Base-by-base conservation (phyloP, 345 rosid species). In the Aquilaria sinensis region DNA sequence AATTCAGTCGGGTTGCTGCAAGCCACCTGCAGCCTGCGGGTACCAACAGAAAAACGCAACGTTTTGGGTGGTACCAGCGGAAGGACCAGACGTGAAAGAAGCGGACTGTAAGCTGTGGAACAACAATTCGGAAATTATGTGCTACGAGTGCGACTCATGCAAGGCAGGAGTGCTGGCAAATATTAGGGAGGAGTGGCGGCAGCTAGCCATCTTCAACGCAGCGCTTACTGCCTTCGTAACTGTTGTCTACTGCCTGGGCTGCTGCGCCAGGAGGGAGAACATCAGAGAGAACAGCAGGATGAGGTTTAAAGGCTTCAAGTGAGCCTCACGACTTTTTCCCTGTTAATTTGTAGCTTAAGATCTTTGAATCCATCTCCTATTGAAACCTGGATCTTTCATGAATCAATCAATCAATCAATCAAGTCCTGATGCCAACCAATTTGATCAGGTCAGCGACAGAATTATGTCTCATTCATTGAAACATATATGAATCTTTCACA, bases 1-100 rank as follows among this genome's bases (percentile, higher is more conserved):
- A 7, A 29, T 43, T 23, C 10, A 76, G 81, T 70, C 81, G 1
- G 84, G 87, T 5, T 82, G 87, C 66, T 82, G 84, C 75, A 82
- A 72, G 65, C 87, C 80, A 13, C 79, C 87, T 0, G 30, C 13
- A 1, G 33, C 48, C 23, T 77, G 87, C 31, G 76, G 77, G 15
- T 62, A 56, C 31, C 57, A 32, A 2, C 73, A 63, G 62, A 54
- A 56, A 23, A 77, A 79, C 12, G 55, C 67, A 9, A 75, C 82
- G 2, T 34, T 37, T 4, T 79, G 80, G 84, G 15, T 15, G 5
- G 8, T 23, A n/a, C 72, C 76, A 0, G 9, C 14, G 56, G 31
- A 53, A 1, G 70, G 68, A 0, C 60, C 63, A 0, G 64, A 55
- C 1, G 67, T 34, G 6, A 0, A 50, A 6, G 60, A 77, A n/a